Conservation (phyloP, 106 monocot species). For the Dendrobium catenatum region DNA sequence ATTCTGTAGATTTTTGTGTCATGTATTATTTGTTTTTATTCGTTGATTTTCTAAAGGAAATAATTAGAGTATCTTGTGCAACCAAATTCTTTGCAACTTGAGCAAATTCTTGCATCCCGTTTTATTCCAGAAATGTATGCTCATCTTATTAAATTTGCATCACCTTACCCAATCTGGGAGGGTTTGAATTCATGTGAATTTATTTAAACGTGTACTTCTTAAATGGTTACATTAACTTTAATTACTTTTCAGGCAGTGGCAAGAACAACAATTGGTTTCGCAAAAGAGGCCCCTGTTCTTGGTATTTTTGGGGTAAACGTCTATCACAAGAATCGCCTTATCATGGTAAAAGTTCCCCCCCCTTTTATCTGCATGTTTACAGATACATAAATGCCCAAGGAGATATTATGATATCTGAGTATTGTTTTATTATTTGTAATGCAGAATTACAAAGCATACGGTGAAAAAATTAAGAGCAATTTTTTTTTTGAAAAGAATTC, state of each 20-base stretch:
- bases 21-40: neutral
- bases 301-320: conserved; percentile 89
- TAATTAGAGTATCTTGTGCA: neutral
- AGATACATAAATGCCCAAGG: conserved; percentile 1
- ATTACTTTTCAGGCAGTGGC: conserved; percentile 35
- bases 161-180: neutral
- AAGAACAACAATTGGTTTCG: conserved; percentile 60
- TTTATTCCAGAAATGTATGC: neutral
- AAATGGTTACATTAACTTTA: neutral
- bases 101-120: neutral
- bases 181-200: neutral
- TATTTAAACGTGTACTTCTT: neutral
- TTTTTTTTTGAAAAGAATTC: neutral
- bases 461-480: neutral
- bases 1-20: neutral
- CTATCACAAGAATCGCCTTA: conserved; percentile 89
- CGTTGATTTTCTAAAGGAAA: neutral
- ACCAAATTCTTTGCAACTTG: conserved; percentile 1
- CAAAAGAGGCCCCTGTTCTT: conserved; percentile 85
- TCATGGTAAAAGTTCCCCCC: conserved; percentile 36
- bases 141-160: neutral
- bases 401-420: neutral
- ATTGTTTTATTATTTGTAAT: neutral
- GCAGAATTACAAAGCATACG: neutral
- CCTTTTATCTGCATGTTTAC: neutral